A percentile compares a stretch with the other conserved stretches of the same genome.
phyloP scores from a whole-genome alignment of 2,329 filamentous ascomycete genomes.

The Colletotrichum sp. region DNA sequence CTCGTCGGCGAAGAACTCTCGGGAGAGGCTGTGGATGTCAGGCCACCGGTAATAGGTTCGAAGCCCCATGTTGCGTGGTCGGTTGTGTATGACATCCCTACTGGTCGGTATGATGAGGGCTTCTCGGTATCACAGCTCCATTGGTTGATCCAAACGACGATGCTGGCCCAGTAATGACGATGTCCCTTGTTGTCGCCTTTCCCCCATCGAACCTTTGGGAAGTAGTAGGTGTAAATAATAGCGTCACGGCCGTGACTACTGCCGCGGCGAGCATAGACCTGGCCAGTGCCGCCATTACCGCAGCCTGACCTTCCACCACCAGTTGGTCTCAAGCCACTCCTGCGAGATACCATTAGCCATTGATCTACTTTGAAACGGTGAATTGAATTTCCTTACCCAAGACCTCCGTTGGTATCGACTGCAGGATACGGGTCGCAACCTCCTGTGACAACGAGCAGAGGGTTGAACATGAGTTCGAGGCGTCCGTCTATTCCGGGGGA shows the following conservation, averaged over 20 bases:
- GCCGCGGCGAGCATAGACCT: not conserved
- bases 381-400: not conserved
- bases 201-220: not conserved
- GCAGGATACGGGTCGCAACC: not conserved
- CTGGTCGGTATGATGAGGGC: not conserved
- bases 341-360: not conserved
- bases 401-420: not conserved
- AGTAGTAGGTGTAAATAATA: not conserved
- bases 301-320: not conserved
- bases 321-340: fast-evolving
- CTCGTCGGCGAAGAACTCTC: not conserved
- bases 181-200: not conserved
- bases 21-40: not conserved
- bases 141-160: not conserved
- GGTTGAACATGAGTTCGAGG: not conserved
- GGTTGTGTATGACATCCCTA: not conserved
- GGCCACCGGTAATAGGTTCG: not conserved
- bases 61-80: not conserved
- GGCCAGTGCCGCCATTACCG: not conserved
- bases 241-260: not conserved
- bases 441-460: not conserved
- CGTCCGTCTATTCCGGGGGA: not conserved
- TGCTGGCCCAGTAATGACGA: not conserved
- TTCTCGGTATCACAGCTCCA: not conserved
- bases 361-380: not conserved